These are phyloP conservation scores for Anisodus tanguticus DNA, from an alignment of 257 asterid species.

Conservation along the genomic window DNA sequence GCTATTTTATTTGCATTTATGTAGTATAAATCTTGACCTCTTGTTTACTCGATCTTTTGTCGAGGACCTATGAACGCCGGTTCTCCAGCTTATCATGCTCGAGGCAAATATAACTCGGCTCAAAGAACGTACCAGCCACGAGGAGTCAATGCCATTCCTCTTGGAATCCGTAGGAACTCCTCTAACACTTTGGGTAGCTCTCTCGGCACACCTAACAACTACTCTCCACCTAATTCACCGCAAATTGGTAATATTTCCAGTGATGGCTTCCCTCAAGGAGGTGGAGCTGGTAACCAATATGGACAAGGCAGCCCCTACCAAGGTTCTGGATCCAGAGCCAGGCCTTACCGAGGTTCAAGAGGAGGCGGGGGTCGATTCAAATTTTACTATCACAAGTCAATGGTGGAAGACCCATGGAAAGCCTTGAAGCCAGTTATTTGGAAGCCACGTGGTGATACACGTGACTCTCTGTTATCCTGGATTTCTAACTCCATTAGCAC, in stretches of 20 bases:
- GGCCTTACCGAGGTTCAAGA: conserved; percentile 40
- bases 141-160: conserved; percentile 44
- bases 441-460: conserved; percentile 43
- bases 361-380: conserved; percentile 52
- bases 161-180: conserved; percentile 40
- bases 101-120: conserved; percentile 44
- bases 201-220: conserved; percentile 35
- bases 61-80: conserved; percentile 52
- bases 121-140: conserved; percentile 47
- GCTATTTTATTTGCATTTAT: not conserved
- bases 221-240: conserved; percentile 44
- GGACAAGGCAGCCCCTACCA: conserved; percentile 52
- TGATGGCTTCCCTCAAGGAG: conserved; percentile 39
- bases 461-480: conserved; percentile 43
- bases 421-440: conserved; percentile 58
- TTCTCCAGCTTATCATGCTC: conserved; percentile 46
- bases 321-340: conserved; percentile 41
- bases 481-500: conserved; percentile 50
- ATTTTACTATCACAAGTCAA: conserved; percentile 62
- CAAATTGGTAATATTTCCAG: conserved; percentile 42
- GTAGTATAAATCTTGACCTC: not conserved
- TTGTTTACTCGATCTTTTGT: not conserved
- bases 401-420: conserved; percentile 91
- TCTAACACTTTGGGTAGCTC: conserved; percentile 46
- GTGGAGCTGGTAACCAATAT: conserved; percentile 38